Evolutionary conservation across 2,329 filamentous ascomycete genomes (phyloP), one percentile per base, ranked within the genome.

Genomic region (Pseudodiploospora longispora): DNA sequence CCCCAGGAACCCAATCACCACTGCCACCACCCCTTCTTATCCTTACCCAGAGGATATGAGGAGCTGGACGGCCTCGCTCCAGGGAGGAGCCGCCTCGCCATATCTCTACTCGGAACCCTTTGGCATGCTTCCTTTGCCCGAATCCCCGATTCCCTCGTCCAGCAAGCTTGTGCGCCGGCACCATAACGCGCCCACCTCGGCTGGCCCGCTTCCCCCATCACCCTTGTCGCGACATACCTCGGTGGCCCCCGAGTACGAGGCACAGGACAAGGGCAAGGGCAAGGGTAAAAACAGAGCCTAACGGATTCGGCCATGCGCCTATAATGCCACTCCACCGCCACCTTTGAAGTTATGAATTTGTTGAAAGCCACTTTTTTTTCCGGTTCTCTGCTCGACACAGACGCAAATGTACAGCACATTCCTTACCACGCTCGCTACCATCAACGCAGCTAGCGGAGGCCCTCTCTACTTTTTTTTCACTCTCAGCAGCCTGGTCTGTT

Each of bases 1-100:
- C 64, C 67, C 62, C 71, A 77, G 74, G 72, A 74, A 63, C 48
- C 69, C 66, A 58, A 68, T 65, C 50, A 69, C 68, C 49, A 64
- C 68, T 50, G 62, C 63, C 58, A 68, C 65, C 50, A 69, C 68
- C 49, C 65, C 68, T 50, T 62, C 63, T 45, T 69, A 68, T 52
- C 66, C 68, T 50, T 65, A 69, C 46, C 62, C 66, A 46, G 67
- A 74, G 52, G 66, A 70, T 47, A 55, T 65, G 35, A 58, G 58
- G 43, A 51, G 62, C 42, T 58, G 52, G 40, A 63, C 67, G 40
- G 52, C 64, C 41, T 59, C 67, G 35, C 57, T 65, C 42, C 57
- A 62, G 43, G 57, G 61, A 19, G 19, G 19, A 46, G 61, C 63
- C 41, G 65, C 68, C 10, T 73, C 72, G 38, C 70, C 68, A 40